Percentiles rank a stretch among this genome's conserved stretches.
Conservation (phyloP, 768 basidiomycete genomes). For the Suillus americanus region DNA sequence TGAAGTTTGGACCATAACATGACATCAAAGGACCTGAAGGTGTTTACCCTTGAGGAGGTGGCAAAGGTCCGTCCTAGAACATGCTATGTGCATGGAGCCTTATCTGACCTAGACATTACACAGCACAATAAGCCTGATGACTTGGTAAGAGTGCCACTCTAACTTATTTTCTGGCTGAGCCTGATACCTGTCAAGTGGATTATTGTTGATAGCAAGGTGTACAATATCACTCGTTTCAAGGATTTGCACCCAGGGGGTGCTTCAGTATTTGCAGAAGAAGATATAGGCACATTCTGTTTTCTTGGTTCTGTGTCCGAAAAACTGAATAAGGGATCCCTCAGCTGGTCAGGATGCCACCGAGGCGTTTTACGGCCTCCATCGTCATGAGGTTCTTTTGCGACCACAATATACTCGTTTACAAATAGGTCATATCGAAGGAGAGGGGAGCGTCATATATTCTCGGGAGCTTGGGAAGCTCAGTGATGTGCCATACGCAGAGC, state of each 20-base stretch:
- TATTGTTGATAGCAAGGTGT: conserved; percentile 81
- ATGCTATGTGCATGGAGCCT: neutral
- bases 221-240: conserved; percentile 77
- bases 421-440: conserved; percentile 62
- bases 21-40: conserved; percentile 21
- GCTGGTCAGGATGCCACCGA: conserved; percentile 81
- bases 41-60: conserved; percentile 69
- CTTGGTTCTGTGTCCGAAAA: neutral
- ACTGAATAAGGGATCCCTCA: conserved; percentile 17
- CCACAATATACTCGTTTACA: conserved; percentile 66
- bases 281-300: conserved; percentile 56
- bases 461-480: conserved; percentile 54
- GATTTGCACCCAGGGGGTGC: conserved; percentile 81
- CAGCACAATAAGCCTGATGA: conserved; percentile 82
- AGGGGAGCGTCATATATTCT: conserved; percentile 49
- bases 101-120: neutral
- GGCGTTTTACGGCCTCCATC: conserved; percentile 76
- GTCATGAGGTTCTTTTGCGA: conserved; percentile 65
- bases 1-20: neutral
- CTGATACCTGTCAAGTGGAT: conserved; percentile 57
- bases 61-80: conserved; percentile 46
- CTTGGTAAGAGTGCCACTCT: conserved; percentile 42
- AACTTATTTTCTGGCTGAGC: neutral
- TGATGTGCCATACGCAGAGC: conserved; percentile 77
- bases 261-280: conserved; percentile 68